A percentile compares a stretch with the other conserved stretches of the same genome.
phyloP scores from a whole-genome alignment of 108 stramenopile genomes.

The Nannochloropsis granulata region DNA sequence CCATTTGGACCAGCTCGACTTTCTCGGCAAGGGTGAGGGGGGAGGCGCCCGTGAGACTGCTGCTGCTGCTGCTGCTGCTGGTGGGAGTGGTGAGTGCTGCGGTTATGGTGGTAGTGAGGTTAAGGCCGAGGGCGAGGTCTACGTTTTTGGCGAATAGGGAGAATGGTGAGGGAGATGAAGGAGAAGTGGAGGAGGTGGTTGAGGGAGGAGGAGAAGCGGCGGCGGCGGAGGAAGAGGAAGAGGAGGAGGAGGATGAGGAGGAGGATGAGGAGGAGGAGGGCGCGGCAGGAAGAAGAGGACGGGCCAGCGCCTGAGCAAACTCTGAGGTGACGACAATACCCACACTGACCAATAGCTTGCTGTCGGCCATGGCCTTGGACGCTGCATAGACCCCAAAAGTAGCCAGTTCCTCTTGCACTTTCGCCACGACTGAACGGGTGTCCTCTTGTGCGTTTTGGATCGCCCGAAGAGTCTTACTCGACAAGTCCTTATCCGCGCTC shows the following conservation, averaged over 20 bases:
- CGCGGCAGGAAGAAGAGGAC: background rate
- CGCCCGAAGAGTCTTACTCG: background rate
- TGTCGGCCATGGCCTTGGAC: background rate
- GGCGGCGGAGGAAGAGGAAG: background rate
- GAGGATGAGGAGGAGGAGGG: background rate
- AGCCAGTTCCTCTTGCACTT: background rate
- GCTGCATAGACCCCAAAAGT: background rate
- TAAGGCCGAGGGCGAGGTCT: background rate
- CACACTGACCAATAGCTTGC: background rate
- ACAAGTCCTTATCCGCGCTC: background rate
- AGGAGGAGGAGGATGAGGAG: background rate
- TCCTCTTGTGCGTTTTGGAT: background rate
- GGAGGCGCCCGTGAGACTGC: background rate
- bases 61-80: background rate
- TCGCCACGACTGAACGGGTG: background rate
- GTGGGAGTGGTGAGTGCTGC: background rate
- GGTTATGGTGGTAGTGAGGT: background rate
- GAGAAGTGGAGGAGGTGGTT: background rate
- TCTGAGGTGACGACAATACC: background rate
- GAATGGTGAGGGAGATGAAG: background rate
- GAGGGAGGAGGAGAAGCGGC: background rate
- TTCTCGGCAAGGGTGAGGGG: background rate
- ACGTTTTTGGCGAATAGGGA: no score
- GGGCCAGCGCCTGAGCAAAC: background rate
- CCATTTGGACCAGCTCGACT: background rate